Percentiles rank a stretch among this genome's conserved stretches.
phyloP scores from a whole-genome alignment of 2,329 filamentous ascomycete species.

The Alternaria triticimaculans region DNA sequence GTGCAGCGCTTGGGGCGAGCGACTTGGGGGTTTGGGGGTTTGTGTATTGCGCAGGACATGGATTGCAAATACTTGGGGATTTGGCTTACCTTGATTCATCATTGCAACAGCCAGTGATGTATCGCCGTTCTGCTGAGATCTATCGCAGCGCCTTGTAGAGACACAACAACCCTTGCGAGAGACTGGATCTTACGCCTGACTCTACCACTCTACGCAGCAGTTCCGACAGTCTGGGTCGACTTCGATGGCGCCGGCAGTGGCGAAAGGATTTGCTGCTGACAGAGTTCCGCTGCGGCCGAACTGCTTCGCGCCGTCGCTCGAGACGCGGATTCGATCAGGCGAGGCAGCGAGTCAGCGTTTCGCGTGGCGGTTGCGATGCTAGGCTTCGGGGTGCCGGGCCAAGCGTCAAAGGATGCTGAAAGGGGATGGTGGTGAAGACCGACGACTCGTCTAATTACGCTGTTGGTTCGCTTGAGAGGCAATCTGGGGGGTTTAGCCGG shows the following conservation, averaged over 20 bases:
- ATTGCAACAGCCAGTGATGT: constrained; percentile 32
- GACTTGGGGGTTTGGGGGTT: constrained; percentile 26
- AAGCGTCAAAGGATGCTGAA: constrained; percentile 24
- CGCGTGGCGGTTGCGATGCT: constrained; percentile 16
- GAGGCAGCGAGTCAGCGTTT: constrained; percentile 14
- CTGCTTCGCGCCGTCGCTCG: constrained; percentile 18
- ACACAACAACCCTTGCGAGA: constrained; percentile 25
- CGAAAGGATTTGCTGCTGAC: constrained; percentile 34
- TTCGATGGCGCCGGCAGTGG: constrained; percentile 36
- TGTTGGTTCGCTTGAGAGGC: constrained; percentile 48
- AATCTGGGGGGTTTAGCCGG: constrained; percentile 48
- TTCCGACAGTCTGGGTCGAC: constrained; percentile 35
- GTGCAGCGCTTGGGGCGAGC: constrained; percentile 34
- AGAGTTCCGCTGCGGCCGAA: constrained; percentile 13
- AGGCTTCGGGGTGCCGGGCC: constrained; percentile 21
- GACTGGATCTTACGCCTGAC: constrained; percentile 32
- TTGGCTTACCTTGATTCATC: constrained; percentile 51
- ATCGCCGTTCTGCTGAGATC: constrained; percentile 30
- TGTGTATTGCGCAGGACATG: constrained; percentile 31
- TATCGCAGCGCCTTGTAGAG: constrained; percentile 20
- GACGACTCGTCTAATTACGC: constrained; percentile 37
- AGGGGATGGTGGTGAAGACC: constrained; percentile 20
- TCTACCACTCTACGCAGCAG: constrained; percentile 29
- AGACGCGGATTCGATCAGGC: constrained; percentile 14
- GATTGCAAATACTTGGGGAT: constrained; percentile 33